Evolutionary conservation across 352 stramenopile genomes (phyloP).

Genomic region (Globisporangium cystogenes): DNA sequence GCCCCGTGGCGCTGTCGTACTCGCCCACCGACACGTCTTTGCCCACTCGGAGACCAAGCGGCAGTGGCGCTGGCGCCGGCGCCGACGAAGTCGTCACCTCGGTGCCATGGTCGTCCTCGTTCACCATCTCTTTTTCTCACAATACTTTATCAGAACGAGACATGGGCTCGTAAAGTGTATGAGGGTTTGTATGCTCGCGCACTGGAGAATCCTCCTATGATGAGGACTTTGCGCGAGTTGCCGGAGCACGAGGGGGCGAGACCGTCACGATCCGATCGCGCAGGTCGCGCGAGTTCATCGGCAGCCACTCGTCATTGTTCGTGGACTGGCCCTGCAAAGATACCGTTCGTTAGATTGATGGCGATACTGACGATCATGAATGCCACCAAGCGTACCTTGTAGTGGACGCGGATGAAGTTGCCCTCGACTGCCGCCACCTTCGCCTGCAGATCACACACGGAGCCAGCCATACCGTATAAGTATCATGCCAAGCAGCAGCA

Average conservation of each 20-base stretch:
- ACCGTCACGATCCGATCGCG: conserved; percentile 37
- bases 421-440: conserved; percentile 63
- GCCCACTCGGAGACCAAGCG: neutral
- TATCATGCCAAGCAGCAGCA: too few species aligned
- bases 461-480: too few species aligned
- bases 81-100: neutral
- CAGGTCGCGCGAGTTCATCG: conserved; percentile 39
- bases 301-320: conserved; percentile 70
- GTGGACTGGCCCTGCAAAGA: conserved; percentile 42
- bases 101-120: neutral
- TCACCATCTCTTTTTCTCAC: too few species aligned
- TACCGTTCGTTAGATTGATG: too few species aligned
- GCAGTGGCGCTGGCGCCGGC: neutral
- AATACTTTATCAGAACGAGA: neutral
- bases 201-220: neutral
- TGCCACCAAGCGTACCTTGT: too few species aligned
- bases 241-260: conserved; percentile 10
- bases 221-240: conserved; percentile 15
- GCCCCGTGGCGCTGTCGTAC: conserved; percentile 41
- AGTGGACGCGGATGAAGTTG: conserved; percentile 73
- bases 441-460: conserved; percentile 22
- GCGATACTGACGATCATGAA: too few species aligned
- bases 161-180: neutral
- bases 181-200: neutral
- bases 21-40: conserved; percentile 62